Evolutionary conservation across 2,329 filamentous ascomycete species (phyloP).

Genomic region (Lecanosticta acicola): DNA sequence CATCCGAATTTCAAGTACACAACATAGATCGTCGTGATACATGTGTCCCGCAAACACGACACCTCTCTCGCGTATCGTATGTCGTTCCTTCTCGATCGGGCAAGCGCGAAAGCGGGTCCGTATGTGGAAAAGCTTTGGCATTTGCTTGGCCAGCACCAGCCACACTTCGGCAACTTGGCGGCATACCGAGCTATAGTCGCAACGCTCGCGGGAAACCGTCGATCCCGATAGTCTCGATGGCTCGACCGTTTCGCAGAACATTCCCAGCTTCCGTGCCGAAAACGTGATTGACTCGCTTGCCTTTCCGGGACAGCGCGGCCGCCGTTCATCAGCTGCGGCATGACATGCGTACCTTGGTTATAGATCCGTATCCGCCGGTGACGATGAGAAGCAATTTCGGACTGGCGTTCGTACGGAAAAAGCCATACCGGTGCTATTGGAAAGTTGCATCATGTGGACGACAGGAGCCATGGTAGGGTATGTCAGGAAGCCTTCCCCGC

Average conservation of each 20-base stretch:
- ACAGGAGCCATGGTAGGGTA: not conserved
- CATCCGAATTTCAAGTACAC: constrained; percentile 41
- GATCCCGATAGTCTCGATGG: not conserved
- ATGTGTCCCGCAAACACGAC: not conserved
- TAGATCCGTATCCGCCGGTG: not conserved
- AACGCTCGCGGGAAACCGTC: not conserved
- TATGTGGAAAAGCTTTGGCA: not conserved
- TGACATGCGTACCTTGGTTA: not conserved
- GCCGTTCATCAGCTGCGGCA: not conserved
- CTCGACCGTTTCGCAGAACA: not conserved
- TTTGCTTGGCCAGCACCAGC: not conserved
- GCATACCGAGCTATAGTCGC: not conserved
- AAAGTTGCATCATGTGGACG: not conserved
- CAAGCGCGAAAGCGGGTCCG: not conserved
- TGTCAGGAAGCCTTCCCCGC: no score
- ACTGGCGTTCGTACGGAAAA: not conserved
- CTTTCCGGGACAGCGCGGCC: not conserved
- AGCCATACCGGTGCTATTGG: not conserved
- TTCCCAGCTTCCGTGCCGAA: not conserved
- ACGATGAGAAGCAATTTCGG: not conserved
- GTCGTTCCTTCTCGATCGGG: not conserved
- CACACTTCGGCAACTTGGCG: not conserved
- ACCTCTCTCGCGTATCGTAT: not conserved
- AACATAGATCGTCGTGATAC: constrained; percentile 6
- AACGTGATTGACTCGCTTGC: not conserved